These are phyloP conservation scores for Trichoderma sp. DNA, from an alignment of 2,329 filamentous ascomycete genomes.

Conservation along the genomic window DNA sequence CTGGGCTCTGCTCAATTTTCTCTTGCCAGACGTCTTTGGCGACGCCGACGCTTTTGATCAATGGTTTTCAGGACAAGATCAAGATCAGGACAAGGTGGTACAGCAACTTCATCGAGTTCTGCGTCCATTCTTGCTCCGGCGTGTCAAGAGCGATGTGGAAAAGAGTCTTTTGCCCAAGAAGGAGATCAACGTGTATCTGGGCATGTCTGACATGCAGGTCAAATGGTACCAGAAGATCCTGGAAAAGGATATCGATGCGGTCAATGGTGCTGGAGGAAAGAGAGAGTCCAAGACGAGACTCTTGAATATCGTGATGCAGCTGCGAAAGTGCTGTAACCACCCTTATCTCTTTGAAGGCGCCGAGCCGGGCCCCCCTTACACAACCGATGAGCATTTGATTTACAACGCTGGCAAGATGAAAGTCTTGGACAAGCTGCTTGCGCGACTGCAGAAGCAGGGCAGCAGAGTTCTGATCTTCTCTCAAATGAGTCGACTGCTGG, in stretches of 20 bases:
- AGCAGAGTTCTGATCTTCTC: conserved; percentile 98
- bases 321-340: conserved; percentile 98
- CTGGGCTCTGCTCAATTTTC: conserved; percentile 95
- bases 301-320: conserved; percentile 98
- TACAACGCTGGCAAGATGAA: conserved; percentile 97
- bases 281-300: conserved; percentile 96
- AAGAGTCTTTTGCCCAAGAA: conserved; percentile 98
- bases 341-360: conserved; percentile 97
- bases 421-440: conserved; percentile 88
- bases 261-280: conserved; percentile 95
- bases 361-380: conserved; percentile 95
- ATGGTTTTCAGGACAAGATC: conserved; percentile 91
- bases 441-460: conserved; percentile 79
- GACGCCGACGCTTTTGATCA: conserved; percentile 96
- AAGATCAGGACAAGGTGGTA: conserved; percentile 92
- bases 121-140: conserved; percentile 88
- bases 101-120: conserved; percentile 93
- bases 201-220: conserved; percentile 98
- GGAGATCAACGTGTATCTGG: conserved; percentile 94
- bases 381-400: conserved; percentile 93
- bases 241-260: conserved; percentile 98
- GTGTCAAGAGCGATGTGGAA: conserved; percentile 96
- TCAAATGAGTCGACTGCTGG: conserved; percentile 95
- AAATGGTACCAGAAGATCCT: conserved; percentile 99
- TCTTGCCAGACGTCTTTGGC: conserved; percentile 97